phyloP scores from a whole-genome alignment of 768 basidiomycete genomes.

The Boletales sp. region DNA sequence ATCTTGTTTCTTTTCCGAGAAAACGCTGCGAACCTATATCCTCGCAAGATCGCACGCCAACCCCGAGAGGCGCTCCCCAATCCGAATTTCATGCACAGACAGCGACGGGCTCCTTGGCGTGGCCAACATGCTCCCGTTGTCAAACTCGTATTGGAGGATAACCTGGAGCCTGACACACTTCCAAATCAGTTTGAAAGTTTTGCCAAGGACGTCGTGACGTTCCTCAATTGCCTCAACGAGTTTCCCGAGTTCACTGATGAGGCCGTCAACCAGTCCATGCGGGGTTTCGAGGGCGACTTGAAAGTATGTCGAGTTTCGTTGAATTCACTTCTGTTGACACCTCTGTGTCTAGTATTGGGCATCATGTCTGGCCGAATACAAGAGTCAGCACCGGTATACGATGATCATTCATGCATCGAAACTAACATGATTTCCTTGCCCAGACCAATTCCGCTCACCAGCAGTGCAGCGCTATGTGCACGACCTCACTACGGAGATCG shows the following conservation, averaged over 20 bases:
- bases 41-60: slow-evolving; percentile 42
- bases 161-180: slow-evolving; percentile 47
- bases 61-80: slow-evolving; percentile 37
- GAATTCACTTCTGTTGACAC: slow-evolving; percentile 5
- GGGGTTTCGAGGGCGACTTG: slow-evolving; percentile 48
- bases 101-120: slow-evolving; percentile 31
- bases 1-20: slow-evolving; percentile 50
- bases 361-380: slow-evolving; percentile 46
- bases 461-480: slow-evolving; percentile 56
- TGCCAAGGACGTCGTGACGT: slow-evolving; percentile 48
- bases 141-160: slow-evolving; percentile 36
- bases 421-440: slow-evolving; percentile 6
- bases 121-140: slow-evolving; percentile 34
- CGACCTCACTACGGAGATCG: slow-evolving; percentile 48
- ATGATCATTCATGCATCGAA: not conserved
- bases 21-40: slow-evolving; percentile 56
- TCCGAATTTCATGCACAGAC: slow-evolving; percentile 33
- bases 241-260: slow-evolving; percentile 57
- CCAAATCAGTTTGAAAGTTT: slow-evolving; percentile 44
- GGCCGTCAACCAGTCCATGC: slow-evolving; percentile 46
- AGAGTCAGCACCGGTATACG: slow-evolving; percentile 30
- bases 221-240: slow-evolving; percentile 51
- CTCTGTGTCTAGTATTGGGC: slow-evolving; percentile 45
- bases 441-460: slow-evolving; percentile 50
- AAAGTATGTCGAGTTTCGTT: slow-evolving; percentile 32